Evolutionary conservation across 805 yeast species (phyloP), one percentile per base, ranked within the genome.

Genomic region (Candida khao-thaluensis): DNA sequence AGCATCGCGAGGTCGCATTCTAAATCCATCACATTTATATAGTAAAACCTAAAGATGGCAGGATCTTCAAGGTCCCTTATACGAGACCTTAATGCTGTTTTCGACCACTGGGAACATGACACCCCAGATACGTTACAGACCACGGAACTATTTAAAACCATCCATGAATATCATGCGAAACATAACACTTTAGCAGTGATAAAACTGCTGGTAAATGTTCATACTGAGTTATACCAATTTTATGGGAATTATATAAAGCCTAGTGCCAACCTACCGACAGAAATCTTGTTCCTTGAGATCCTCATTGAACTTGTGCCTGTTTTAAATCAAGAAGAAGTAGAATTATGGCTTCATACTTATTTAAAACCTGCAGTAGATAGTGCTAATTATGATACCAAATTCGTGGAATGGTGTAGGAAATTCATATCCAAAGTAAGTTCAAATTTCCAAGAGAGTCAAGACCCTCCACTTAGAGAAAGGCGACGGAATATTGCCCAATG

Each of bases 311-410:
- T 72, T 10, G 53, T 59, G 37, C 63, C 66, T 1, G 60, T 57
- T 14, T 35, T 51, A 7, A 53, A 69, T 4, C 51, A 52, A 8
- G 56, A 59, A 8, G 68, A 63, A 26, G 53, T 74, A 7, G 45
- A 53, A 16, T 53, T 63, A 27, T 82, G 86, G 85, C 62, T 76
- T 34, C 58, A 62, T 20, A 62, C 71, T 24, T 71, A 77, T 42
- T 50, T 71, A 9, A 60, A 61, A 9, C 74, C 77, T 0, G 79
- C 83, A 0, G 60, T 79, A 3, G 81, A 81, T 48, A 76, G 83
- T 24, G 80, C 82, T 0, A 82, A 85, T 2, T 62, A 59, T 37
- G 69, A 65, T 39, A 48, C 66, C n/a, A 51, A 50, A 6, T 60
- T 74, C 42, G 68, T 69, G 8, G 48, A 47, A 8, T 58, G 59